These are phyloP conservation scores for Nicotiana knightiana DNA, from an alignment of 257 asterid species.

Conservation along the genomic window DNA sequence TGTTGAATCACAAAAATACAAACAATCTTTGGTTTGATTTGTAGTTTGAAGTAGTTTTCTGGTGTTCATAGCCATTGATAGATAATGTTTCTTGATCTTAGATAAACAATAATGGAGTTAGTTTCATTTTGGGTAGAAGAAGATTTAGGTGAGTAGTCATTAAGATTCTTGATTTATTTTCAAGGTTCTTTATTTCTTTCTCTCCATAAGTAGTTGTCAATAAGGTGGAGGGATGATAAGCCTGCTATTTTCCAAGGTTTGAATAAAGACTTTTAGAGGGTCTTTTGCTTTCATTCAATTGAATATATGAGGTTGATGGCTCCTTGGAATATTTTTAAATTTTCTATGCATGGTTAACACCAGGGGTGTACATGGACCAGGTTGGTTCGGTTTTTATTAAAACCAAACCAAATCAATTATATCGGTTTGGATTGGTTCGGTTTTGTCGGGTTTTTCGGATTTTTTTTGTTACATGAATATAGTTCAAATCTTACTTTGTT, in stretches of 20 bases:
- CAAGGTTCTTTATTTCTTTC: not conserved
- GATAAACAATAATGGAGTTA: not conserved
- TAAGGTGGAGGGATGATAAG: not conserved
- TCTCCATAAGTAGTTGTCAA: not conserved
- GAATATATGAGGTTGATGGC: not conserved
- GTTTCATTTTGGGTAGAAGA: not conserved
- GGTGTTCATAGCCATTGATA: slow-evolving; percentile 7
- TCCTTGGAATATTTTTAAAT: not conserved
- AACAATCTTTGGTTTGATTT: slow-evolving; percentile 18
- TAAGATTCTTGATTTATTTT: not conserved
- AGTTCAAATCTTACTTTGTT: no score
- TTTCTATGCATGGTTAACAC: not conserved
- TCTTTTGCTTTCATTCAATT: not conserved
- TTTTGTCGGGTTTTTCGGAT: no score
- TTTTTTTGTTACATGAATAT: no score
- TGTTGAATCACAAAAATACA: slow-evolving; percentile 18
- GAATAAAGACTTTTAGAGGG: not conserved
- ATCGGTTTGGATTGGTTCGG: no score
- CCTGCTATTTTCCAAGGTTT: not conserved
- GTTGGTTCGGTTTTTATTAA: no score
- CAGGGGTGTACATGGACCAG: no score
- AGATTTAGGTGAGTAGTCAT: slow-evolving; percentile 4
- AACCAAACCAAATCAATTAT: no score
- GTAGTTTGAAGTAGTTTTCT: slow-evolving; percentile 17
- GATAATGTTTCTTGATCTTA: not conserved